A percentile compares a stretch with the other conserved stretches of the same genome.
phyloP scores from a whole-genome alignment of 164 flowering plant genomes.

The Umbilicus rupestris region DNA sequence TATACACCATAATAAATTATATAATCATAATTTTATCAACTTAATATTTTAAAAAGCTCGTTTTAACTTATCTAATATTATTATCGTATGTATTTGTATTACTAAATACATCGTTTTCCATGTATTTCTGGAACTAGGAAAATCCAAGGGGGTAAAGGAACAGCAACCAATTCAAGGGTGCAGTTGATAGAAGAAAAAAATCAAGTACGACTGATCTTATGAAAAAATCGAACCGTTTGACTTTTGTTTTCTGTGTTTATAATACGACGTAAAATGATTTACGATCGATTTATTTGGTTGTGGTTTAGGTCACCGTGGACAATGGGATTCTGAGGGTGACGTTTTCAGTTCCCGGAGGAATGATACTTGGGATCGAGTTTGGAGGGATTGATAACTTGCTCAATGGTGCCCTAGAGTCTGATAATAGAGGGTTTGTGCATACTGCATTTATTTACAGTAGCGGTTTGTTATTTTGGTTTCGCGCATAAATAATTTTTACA shows the following conservation, averaged over 20 bases:
- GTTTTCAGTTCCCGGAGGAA: background rate
- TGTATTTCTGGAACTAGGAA: background rate
- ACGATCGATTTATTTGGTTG: background rate
- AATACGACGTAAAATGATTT: too few relatives aligned
- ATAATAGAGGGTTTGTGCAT: slow-evolving; percentile 1
- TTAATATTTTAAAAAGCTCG: too few relatives aligned
- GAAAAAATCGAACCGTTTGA: background rate
- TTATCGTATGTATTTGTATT: too few relatives aligned
- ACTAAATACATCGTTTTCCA: background rate
- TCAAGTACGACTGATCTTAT: background rate
- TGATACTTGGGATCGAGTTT: slow-evolving; percentile 2
- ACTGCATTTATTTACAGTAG: background rate
- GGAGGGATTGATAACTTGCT: slow-evolving; percentile 8
- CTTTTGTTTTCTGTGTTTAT: too few relatives aligned
- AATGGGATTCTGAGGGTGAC: slow-evolving; percentile 8
- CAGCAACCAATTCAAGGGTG: background rate
- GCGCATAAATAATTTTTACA: background rate
- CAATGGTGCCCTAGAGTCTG: background rate
- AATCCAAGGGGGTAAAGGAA: background rate
- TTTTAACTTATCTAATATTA: too few relatives aligned
- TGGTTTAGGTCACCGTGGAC: slow-evolving; percentile 8
- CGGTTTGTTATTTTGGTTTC: background rate
- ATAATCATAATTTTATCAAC: too few relatives aligned
- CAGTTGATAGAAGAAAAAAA: background rate
- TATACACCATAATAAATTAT: too few relatives aligned